These are phyloP conservation scores for Ulota crispa DNA, from an alignment of 225 moss, liverwort and hornwort genomes.

Conservation along the genomic window DNA sequence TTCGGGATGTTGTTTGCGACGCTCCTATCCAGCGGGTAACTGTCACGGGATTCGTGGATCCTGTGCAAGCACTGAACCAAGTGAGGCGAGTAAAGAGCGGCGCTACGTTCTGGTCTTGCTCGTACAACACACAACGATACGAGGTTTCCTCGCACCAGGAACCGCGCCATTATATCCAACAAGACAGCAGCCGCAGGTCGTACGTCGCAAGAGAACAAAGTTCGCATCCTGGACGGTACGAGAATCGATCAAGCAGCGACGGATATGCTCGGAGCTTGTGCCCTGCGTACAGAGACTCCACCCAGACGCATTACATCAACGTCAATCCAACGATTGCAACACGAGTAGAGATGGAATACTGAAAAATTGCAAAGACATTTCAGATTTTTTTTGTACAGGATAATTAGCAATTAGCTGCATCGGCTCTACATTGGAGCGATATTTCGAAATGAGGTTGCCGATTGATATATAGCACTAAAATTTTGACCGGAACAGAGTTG, in stretches of 20 bases:
- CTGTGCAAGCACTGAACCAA: conserved; percentile 35
- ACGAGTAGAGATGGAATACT: conserved; percentile 29
- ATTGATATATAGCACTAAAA: conserved; percentile 8
- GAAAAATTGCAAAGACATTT: not conserved
- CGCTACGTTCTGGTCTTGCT: conserved; percentile 22
- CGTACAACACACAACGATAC: conserved; percentile 5
- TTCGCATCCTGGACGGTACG: not conserved
- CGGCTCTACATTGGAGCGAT: conserved; percentile 36
- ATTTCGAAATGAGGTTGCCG: conserved; percentile 19
- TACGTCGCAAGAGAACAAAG: conserved; percentile 2
- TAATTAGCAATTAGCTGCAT: conserved; percentile 10
- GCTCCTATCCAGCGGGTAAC: conserved; percentile 30
- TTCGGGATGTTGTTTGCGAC: conserved; percentile 30
- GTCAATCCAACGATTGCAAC: conserved; percentile 26
- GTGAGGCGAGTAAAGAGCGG: conserved; percentile 35
- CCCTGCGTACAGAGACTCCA: conserved; percentile 34
- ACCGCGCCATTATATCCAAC: not conserved
- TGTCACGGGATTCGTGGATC: conserved; percentile 35
- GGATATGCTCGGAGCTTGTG: conserved; percentile 31
- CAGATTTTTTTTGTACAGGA: conserved; percentile 12
- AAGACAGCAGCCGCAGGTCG: conserved; percentile 7
- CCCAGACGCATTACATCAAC: conserved; percentile 23
- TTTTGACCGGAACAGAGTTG: conserved; percentile 26
- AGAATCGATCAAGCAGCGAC: conserved; percentile 12
- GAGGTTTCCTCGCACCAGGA: conserved; percentile 5